Percentiles rank a stretch among this genome's conserved stretches.
Evolutionary conservation across 139 green algal genomes (phyloP).

Genomic region (Gonium pectorale): DNA sequence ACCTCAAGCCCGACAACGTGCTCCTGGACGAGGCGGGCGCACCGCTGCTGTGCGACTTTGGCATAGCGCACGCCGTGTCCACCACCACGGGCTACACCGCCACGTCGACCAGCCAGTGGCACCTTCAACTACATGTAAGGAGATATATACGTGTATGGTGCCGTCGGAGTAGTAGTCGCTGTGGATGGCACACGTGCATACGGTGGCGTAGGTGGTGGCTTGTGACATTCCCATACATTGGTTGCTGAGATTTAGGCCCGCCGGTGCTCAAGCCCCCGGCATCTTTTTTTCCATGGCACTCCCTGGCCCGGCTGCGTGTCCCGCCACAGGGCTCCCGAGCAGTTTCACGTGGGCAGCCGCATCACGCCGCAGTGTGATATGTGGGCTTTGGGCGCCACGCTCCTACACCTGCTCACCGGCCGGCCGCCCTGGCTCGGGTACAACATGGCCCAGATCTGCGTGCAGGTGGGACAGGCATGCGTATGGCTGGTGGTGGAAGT

Average conservation of each 20-base stretch:
- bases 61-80: not conserved
- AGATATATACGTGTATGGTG: too few species aligned
- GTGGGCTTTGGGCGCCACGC: not conserved
- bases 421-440: not conserved
- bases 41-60: slow-evolving; percentile 23
- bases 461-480: not conserved
- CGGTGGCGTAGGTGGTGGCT: too few species aligned
- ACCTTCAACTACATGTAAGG: slow-evolving; percentile 17
- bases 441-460: not conserved
- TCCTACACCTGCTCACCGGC: slow-evolving; percentile 2
- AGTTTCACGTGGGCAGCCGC: not conserved
- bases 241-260: too few species aligned
- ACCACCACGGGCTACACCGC: not conserved
- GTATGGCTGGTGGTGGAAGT: not conserved
- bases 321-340: not conserved
- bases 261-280: too few species aligned
- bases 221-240: too few species aligned
- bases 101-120: too few species aligned
- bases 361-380: not conserved
- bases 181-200: too few species aligned
- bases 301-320: not conserved
- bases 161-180: too few species aligned
- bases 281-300: not conserved
- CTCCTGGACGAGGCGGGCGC: not conserved
- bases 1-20: slow-evolving; percentile 38